Evolutionary conservation across 768 basidiomycete species (phyloP).

Genomic region (Chalciporus chontae): DNA sequence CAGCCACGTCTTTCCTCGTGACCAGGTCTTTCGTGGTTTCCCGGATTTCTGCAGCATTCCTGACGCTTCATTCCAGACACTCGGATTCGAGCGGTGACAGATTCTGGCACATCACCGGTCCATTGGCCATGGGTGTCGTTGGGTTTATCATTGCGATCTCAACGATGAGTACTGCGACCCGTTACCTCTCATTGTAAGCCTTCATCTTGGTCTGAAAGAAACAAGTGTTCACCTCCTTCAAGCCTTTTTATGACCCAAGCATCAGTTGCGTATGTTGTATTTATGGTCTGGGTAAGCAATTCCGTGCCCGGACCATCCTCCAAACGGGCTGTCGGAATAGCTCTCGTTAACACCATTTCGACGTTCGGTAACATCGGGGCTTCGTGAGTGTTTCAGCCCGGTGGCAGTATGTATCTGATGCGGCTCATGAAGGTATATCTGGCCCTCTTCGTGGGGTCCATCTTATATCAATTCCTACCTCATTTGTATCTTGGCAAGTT

Average conservation of each 20-base stretch:
- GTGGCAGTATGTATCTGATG: conserved; percentile 1
- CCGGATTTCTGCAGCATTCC: not conserved
- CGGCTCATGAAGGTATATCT: conserved; percentile 46
- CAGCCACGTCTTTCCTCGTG: conserved; percentile 51
- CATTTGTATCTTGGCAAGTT: conserved; percentile 64
- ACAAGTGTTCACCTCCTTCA: not conserved
- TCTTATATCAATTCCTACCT: conserved; percentile 66
- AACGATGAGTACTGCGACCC: conserved; percentile 56
- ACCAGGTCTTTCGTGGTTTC: conserved; percentile 36
- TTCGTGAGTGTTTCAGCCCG: conserved; percentile 47
- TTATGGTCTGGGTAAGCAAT: conserved; percentile 50
- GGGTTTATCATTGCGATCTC: conserved; percentile 64
- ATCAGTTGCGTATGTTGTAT: conserved; percentile 65
- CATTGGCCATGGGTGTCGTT: conserved; percentile 54
- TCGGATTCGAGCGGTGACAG: conserved; percentile 71
- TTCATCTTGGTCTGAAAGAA: not conserved
- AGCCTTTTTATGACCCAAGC: conserved; percentile 77
- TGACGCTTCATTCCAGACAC: conserved; percentile 41
- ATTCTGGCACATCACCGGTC: conserved; percentile 60
- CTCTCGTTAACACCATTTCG: conserved; percentile 73
- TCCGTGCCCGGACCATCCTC: conserved; percentile 72
- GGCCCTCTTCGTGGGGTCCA: conserved; percentile 67
- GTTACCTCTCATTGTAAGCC: conserved; percentile 61
- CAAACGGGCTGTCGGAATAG: conserved; percentile 83
- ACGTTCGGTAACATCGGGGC: conserved; percentile 80